These are phyloP conservation scores for Phytophthora pini DNA, from an alignment of 352 stramenopile species.

Conservation along the genomic window DNA sequence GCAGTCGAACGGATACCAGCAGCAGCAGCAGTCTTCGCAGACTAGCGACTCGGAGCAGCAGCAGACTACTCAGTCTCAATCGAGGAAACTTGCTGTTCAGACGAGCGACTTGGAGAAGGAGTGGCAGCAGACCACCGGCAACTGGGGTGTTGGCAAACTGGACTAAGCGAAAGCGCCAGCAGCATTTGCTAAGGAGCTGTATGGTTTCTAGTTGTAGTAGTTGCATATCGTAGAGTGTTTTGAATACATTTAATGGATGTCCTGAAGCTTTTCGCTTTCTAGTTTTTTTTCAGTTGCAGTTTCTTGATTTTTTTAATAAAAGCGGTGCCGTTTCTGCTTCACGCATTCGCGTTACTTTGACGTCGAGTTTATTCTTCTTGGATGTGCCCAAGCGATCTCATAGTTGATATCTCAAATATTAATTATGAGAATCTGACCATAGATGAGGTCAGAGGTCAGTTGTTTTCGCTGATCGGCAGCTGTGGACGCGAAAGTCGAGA, in stretches of 20 bases:
- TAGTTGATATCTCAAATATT: too few relatives aligned
- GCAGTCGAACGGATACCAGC: neutral
- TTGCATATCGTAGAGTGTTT: conserved; percentile 3
- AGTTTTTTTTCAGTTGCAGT: too few relatives aligned
- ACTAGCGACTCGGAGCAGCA: conserved; percentile 12
- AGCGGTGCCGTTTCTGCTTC: too few relatives aligned
- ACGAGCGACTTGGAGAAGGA: conserved; percentile 1
- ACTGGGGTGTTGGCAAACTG: neutral
- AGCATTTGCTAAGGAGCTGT: neutral
- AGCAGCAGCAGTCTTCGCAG: conserved; percentile 13
- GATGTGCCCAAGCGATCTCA: too few relatives aligned
- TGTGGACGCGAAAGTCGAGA: too few relatives aligned
- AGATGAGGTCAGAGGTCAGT: too few relatives aligned
- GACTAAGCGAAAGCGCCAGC: neutral
- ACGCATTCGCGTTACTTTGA: too few relatives aligned
- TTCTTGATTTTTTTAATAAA: too few relatives aligned
- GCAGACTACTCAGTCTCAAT: neutral
- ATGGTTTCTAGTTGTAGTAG: neutral
- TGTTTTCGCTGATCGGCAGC: too few relatives aligned
- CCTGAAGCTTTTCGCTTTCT: neutral
- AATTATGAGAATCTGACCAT: too few relatives aligned
- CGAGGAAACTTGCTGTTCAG: too few relatives aligned
- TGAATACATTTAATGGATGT: conserved; percentile 2
- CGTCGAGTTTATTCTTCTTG: too few relatives aligned
- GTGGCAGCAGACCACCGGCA: conserved; percentile 1